Evolutionary conservation across 345 rosid species (phyloP).

Genomic region (Microthlaspi erraticum): DNA sequence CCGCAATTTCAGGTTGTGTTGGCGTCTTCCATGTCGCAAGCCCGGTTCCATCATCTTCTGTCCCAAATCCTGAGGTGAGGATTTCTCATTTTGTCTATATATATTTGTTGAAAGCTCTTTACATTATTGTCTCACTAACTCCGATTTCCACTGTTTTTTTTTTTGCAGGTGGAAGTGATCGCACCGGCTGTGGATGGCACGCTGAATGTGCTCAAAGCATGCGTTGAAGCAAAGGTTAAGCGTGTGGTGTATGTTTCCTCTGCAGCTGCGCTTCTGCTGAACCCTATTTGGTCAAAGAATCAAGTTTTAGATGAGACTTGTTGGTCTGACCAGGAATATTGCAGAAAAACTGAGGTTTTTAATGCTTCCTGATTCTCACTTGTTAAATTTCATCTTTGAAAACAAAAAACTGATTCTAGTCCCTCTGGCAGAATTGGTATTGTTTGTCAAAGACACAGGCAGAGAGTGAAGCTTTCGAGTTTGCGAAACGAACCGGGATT

Average conservation of each 20-base stretch:
- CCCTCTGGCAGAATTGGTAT: constrained; percentile 69
- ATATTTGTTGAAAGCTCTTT: background rate
- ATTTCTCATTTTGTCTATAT: background rate
- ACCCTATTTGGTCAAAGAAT: constrained; percentile 63
- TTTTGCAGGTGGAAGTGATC: constrained; percentile 61
- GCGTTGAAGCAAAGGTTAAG: constrained; percentile 59
- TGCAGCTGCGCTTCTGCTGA: constrained; percentile 51
- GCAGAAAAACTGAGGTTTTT: constrained; percentile 58
- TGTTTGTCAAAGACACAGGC: constrained; percentile 72
- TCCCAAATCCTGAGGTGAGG: constrained; percentile 52
- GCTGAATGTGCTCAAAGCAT: constrained; percentile 66
- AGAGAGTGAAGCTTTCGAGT: constrained; percentile 72
- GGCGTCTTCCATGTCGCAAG: constrained; percentile 78
- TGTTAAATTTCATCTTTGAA: background rate
- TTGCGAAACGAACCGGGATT: constrained; percentile 57
- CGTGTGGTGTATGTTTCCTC: constrained; percentile 77
- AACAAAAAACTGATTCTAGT: background rate
- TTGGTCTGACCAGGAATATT: constrained; percentile 71
- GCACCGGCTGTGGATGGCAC: constrained; percentile 78
- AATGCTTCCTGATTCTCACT: constrained; percentile 1
- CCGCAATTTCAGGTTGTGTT: constrained; percentile 58
- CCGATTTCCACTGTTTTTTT: background rate
- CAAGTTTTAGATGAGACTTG: constrained; percentile 57
- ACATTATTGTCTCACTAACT: constrained; percentile 20
- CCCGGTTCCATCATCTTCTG: constrained; percentile 58